A percentile compares a stretch with the other conserved stretches of the same genome.
These are phyloP conservation scores for Asterophora parasitica DNA, from an alignment of 768 basidiomycete genomes.

Conservation along the genomic window DNA sequence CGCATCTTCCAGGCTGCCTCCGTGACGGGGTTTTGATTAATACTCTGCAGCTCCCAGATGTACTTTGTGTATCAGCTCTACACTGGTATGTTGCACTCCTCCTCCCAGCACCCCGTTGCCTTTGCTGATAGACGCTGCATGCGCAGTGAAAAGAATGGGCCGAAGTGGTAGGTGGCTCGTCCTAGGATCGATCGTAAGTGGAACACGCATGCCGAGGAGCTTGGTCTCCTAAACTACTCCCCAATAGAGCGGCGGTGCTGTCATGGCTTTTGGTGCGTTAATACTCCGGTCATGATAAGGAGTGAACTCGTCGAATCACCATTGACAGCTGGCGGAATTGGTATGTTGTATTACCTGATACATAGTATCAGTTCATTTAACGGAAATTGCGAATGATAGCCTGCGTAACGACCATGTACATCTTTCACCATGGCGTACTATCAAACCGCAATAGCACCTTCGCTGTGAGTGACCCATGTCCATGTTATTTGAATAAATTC, in stretches of 20 bases:
- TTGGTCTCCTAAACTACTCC: neutral
- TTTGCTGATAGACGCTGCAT: neutral
- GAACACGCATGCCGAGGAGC: neutral
- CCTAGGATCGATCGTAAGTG: constrained; percentile 24
- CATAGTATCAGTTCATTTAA: neutral
- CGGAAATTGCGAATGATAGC: constrained; percentile 13
- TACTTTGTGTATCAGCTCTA: constrained; percentile 41
- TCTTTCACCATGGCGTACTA: constrained; percentile 28
- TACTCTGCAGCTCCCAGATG: constrained; percentile 32
- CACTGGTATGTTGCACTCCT: constrained; percentile 20
- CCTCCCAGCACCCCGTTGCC: neutral
- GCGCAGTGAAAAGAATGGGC: constrained; percentile 24
- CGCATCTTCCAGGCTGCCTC: neutral
- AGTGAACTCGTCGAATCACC: neutral
- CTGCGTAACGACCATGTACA: constrained; percentile 31
- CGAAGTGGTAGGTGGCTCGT: constrained; percentile 25
- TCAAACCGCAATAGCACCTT: constrained; percentile 25
- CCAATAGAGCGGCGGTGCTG: constrained; percentile 21
- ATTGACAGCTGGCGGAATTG: constrained; percentile 24
- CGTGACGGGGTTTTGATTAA: neutral
- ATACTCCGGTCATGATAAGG: neutral
- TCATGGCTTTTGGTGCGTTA: constrained; percentile 27
- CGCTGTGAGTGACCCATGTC: constrained; percentile 18
- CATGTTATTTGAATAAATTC: neutral
- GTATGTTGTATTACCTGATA: constrained; percentile 13